Evolutionary conservation across 192 early-diverging fungal species (phyloP).

Genomic region (Backusella mclennaniae): DNA sequence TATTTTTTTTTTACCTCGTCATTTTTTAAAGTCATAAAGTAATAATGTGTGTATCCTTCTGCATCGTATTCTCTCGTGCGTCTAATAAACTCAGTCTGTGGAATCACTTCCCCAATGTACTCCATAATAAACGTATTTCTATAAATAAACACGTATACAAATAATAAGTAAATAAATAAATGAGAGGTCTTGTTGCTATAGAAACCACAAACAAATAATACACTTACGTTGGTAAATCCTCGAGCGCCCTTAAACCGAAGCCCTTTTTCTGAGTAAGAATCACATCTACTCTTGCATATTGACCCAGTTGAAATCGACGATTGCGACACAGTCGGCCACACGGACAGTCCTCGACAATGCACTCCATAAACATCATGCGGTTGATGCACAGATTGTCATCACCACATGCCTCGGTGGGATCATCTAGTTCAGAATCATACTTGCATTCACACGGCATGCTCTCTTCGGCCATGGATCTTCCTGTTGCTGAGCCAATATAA

Average conservation of each 20-base stretch:
- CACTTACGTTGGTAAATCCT: constrained; percentile 58
- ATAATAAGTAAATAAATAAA: no score
- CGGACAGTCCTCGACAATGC: constrained; percentile 84
- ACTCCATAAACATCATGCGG: constrained; percentile 86
- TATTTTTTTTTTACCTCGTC: constrained; percentile 62
- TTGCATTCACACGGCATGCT: constrained; percentile 76
- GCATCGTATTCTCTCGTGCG: constrained; percentile 78
- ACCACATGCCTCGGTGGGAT: constrained; percentile 80
- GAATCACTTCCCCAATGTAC: constrained; percentile 94
- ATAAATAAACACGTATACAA: not conserved
- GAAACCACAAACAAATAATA: not conserved
- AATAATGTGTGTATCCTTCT: constrained; percentile 87
- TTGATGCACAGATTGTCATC: constrained; percentile 92
- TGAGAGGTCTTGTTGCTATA: not conserved
- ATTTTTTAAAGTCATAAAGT: constrained; percentile 93
- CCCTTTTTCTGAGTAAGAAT: constrained; percentile 91
- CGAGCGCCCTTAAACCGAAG: constrained; percentile 78
- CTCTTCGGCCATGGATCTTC: constrained; percentile 65
- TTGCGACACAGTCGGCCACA: constrained; percentile 87
- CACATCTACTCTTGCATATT: constrained; percentile 84
- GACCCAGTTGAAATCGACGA: constrained; percentile 81
- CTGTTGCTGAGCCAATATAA: constrained; percentile 68
- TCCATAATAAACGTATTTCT: constrained; percentile 91
- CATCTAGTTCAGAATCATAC: constrained; percentile 61
- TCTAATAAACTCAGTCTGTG: constrained; percentile 75